Conservation (phyloP, 1,284 basidiomycete species). For the Boletellus deceptivus region DNA sequence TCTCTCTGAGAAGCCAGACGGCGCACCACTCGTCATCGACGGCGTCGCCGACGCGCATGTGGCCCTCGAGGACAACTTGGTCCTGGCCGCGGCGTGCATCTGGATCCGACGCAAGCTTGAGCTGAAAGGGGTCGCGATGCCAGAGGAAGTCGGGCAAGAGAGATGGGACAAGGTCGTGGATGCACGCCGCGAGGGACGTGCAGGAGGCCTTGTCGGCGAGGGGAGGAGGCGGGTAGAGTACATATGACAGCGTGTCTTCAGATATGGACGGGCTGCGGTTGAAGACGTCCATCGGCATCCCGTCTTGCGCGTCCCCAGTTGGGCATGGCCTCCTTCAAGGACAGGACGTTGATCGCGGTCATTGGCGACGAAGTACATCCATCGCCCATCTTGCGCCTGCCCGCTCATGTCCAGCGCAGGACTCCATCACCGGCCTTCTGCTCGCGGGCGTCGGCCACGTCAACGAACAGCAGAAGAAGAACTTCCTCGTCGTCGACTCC, state of each 20-base stretch:
- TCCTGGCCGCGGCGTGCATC: slow-evolving; percentile 37
- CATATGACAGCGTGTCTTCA: slow-evolving; percentile 83
- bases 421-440: slow-evolving; percentile 91
- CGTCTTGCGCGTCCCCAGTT: neutral
- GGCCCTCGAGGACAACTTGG: slow-evolving; percentile 64
- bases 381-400: neutral
- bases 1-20: slow-evolving; percentile 82
- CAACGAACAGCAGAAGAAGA: slow-evolving; percentile 88
- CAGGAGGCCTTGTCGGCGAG: slow-evolving; percentile 57
- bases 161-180: slow-evolving; percentile 56
- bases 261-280: slow-evolving; percentile 56
- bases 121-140: slow-evolving; percentile 86
- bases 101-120: slow-evolving; percentile 60
- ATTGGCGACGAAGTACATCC: slow-evolving; percentile 88
- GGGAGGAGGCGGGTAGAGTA: slow-evolving; percentile 57
- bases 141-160: slow-evolving; percentile 74
- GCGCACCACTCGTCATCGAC: slow-evolving; percentile 96
- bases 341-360: slow-evolving; percentile 85
- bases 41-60: slow-evolving; percentile 87
- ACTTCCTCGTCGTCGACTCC: slow-evolving; percentile 89
- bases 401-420: slow-evolving; percentile 47
- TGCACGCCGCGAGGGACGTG: slow-evolving; percentile 69
- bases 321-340: slow-evolving; percentile 61
- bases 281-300: too few relatives aligned
- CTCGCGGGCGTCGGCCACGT: slow-evolving; percentile 92